Evolutionary conservation across 1,139 yeast genomes (phyloP).

Genomic region (Wickerhamomyces sp.): DNA sequence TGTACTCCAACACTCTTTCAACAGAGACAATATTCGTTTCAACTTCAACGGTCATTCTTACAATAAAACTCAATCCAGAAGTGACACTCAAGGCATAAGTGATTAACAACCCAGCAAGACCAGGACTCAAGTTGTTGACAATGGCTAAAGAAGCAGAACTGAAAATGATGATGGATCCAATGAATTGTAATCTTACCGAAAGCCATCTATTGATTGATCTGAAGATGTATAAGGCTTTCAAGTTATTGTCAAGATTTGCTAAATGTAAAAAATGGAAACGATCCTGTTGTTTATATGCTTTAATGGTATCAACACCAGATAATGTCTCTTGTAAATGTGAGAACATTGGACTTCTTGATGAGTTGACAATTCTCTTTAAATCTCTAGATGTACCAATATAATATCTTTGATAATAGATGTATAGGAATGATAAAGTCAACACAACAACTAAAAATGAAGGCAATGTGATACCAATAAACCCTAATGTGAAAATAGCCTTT

Average conservation of each 20-base stretch:
- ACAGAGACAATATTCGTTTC: slow-evolving; percentile 75
- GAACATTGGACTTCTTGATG: slow-evolving; percentile 55
- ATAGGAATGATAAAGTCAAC: slow-evolving; percentile 36
- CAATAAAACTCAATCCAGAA: slow-evolving; percentile 52
- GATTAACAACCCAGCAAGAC: slow-evolving; percentile 70
- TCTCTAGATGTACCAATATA: slow-evolving; percentile 53
- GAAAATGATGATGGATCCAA: slow-evolving; percentile 62
- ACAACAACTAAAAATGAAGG: slow-evolving; percentile 46
- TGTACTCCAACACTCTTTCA: slow-evolving; percentile 70
- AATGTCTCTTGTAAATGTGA: slow-evolving; percentile 62
- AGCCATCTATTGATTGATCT: slow-evolving; percentile 69
- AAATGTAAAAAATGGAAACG: slow-evolving; percentile 53
- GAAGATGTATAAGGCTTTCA: slow-evolving; percentile 52
- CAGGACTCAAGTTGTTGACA: slow-evolving; percentile 51
- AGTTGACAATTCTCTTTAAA: slow-evolving; percentile 47
- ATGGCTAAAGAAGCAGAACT: slow-evolving; percentile 54
- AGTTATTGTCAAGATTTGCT: slow-evolving; percentile 57
- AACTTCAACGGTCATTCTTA: slow-evolving; percentile 63
- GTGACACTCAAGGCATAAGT: slow-evolving; percentile 68
- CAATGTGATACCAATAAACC: slow-evolving; percentile 45
- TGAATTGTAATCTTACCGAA: slow-evolving; percentile 58
- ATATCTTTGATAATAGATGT: slow-evolving; percentile 47
- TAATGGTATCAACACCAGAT: slow-evolving; percentile 54
- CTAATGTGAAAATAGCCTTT: slow-evolving; percentile 43
- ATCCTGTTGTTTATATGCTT: slow-evolving; percentile 47